A percentile compares a stretch with the other conserved stretches of the same genome.
phyloP scores from a whole-genome alignment of 345 rosid genomes.

The Sonneratia alba region DNA sequence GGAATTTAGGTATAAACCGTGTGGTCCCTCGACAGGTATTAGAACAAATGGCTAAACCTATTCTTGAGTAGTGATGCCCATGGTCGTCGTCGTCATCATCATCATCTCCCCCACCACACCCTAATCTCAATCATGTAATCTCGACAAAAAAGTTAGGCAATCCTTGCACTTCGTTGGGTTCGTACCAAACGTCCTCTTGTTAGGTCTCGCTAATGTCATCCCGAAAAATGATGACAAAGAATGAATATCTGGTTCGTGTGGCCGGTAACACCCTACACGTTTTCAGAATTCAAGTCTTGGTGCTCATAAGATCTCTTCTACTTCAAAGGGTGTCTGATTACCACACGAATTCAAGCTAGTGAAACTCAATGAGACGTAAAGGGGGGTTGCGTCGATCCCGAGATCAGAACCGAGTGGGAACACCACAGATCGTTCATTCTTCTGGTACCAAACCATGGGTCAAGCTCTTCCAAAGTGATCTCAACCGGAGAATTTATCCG shows the following conservation, averaged over 20 bases:
- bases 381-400: not conserved
- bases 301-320: too few relatives aligned
- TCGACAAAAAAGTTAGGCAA: slow-evolving; percentile 5
- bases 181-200: not conserved
- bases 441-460: too few relatives aligned
- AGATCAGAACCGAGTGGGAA: not conserved
- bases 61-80: not conserved
- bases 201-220: not conserved
- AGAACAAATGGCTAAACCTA: not conserved
- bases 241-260: too few relatives aligned
- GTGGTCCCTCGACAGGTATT: not conserved
- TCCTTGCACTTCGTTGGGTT: not conserved
- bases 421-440: not conserved
- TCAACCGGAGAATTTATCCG: too few relatives aligned
- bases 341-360: too few relatives aligned
- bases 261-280: not conserved
- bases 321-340: too few relatives aligned
- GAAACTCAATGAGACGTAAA: not conserved
- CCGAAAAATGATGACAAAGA: not conserved
- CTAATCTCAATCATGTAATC: not conserved
- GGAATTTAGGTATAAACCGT: not conserved
- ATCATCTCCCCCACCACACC: not conserved
- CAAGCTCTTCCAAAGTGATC: too few relatives aligned
- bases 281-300: not conserved
- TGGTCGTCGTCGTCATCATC: not conserved